Evolutionary conservation across 306 rosid species (phyloP).

Genomic region (Rosa lucieae): DNA sequence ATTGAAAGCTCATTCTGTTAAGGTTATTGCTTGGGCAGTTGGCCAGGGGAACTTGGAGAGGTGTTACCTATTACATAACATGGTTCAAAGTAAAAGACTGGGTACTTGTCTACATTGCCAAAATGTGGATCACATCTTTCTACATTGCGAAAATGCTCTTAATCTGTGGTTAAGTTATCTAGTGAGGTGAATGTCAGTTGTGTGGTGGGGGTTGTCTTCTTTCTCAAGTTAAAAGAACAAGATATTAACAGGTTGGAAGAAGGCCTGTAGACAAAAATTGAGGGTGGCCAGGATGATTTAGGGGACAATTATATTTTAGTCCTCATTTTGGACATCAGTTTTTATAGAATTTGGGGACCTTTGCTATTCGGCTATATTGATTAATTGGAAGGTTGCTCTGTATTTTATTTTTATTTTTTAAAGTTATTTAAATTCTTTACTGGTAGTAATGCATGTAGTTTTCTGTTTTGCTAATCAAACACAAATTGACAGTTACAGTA

Average conservation of each 20-base stretch:
- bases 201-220: not conserved
- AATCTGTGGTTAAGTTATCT: not conserved
- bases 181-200: not conserved
- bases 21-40: not conserved
- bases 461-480: not conserved
- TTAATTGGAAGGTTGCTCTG: not conserved
- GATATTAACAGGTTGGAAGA: not conserved
- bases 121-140: not conserved
- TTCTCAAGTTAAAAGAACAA: not conserved
- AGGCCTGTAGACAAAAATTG: not conserved
- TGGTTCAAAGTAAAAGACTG: not conserved
- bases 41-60: not conserved
- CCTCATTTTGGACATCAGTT: not conserved
- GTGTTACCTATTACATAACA: not conserved
- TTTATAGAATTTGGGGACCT: not conserved
- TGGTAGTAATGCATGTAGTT: not conserved
- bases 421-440: not conserved
- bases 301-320: not conserved
- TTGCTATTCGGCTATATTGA: not conserved
- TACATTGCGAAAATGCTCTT: not conserved
- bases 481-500: not conserved
- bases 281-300: not conserved
- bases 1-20: not conserved
- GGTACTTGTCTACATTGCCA: not conserved
- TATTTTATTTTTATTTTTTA: not conserved